phyloP scores from a whole-genome alignment of 2,329 filamentous ascomycete species.

The Hawksworthiomyces lignivorus region DNA sequence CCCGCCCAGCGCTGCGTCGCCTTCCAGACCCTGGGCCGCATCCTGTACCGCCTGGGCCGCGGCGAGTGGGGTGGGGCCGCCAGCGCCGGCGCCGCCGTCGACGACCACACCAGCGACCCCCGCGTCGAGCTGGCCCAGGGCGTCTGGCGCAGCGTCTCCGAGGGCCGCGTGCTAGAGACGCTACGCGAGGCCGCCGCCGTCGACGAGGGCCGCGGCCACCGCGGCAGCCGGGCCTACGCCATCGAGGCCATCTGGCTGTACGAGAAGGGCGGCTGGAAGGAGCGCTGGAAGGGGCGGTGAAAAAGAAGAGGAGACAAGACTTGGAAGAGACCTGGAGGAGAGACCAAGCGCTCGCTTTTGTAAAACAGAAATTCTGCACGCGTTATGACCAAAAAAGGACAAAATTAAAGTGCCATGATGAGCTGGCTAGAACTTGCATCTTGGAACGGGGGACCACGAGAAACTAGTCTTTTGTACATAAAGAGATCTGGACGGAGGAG shows the following conservation, averaged over 20 bases:
- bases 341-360: too few species aligned
- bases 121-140: conserved; percentile 56
- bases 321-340: too few species aligned
- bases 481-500: too few species aligned
- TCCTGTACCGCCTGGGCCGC: conserved; percentile 73
- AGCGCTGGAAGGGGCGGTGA: conserved; percentile 43
- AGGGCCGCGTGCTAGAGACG: conserved; percentile 68
- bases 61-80: conserved; percentile 63
- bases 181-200: conserved; percentile 66
- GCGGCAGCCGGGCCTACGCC: conserved; percentile 76
- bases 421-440: too few species aligned
- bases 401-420: too few species aligned
- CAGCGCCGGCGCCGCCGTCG: conserved; percentile 34
- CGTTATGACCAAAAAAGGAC: too few species aligned
- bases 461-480: too few species aligned
- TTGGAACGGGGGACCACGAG: too few species aligned
- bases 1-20: conserved; percentile 84
- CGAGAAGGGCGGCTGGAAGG: conserved; percentile 64
- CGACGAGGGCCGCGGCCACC: conserved; percentile 59
- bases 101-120: conserved; percentile 8
- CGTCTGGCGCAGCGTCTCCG: conserved; percentile 73
- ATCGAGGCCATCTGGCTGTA: conserved; percentile 84
- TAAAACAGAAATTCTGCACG: too few species aligned
- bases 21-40: conserved; percentile 80
- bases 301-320: too few species aligned